phyloP scores from a whole-genome alignment of 169 alveolate genomes.

The Amoebophrya sp. region DNA sequence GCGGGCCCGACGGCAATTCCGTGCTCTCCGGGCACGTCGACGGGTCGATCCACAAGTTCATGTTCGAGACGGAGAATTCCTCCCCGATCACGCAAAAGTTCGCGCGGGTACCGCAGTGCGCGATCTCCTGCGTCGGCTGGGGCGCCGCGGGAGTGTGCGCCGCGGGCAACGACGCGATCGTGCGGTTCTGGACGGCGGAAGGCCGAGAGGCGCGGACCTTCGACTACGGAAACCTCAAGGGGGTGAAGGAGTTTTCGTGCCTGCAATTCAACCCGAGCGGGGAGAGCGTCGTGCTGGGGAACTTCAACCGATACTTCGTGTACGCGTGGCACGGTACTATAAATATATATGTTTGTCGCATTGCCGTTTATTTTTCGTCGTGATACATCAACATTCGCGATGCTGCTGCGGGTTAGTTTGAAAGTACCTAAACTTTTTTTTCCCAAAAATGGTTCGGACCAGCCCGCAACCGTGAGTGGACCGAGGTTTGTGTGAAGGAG shows the following conservation, averaged over 20 bases:
- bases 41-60: constrained; percentile 49
- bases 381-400: not conserved
- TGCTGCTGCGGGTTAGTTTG: not conserved
- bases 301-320: constrained; percentile 66
- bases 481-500: constrained; percentile 15
- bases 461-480: constrained; percentile 23
- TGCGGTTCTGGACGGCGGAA: constrained; percentile 57
- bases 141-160: constrained; percentile 67
- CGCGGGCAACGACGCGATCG: constrained; percentile 76
- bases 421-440: not conserved
- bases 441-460: not conserved
- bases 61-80: constrained; percentile 15
- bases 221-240: constrained; percentile 36
- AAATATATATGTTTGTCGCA: not conserved
- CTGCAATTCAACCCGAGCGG: constrained; percentile 69
- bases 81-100: not conserved
- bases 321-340: constrained; percentile 31
- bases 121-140: constrained; percentile 7
- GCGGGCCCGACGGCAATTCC: constrained; percentile 66
- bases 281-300: constrained; percentile 74
- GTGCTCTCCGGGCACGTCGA: constrained; percentile 75
- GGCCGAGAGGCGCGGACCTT: constrained; percentile 27
- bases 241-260: constrained; percentile 65
- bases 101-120: not conserved
- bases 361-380: not conserved